Base-by-base conservation (phyloP, 768 basidiomycete species). In the Serendipita sp. region DNA sequence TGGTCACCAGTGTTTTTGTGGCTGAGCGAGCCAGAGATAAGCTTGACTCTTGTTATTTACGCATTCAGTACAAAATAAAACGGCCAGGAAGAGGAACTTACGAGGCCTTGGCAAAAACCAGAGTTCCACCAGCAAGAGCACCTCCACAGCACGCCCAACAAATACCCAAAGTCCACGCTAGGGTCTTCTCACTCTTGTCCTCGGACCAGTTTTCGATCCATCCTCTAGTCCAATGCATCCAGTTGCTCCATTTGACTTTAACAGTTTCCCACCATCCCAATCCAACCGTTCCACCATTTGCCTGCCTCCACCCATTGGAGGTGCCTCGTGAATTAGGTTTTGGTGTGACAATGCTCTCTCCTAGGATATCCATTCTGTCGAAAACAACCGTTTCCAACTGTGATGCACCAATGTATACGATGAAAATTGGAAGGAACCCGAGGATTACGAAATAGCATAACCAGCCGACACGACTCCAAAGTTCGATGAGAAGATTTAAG, bases 101-200 rank as follows among this genome's bases (percentile, higher is more conserved):
- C 85, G 80, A 82, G 28, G 85, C 78, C 70, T 84, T 87, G 3
- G 86, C 86, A 67, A 97, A 94, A 2, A 98, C 91, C 65, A 98
- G 78, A 73, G 85, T 88, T 46, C 85, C 85, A 3, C 94, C 95
- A 3, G 91, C 91, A 44, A 98, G 77, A 41, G 91, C 87, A 11
- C 94, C 94, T 38, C 94, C 93, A 64, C 85, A 85, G 67, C 92
- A 92, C 2, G 91, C 89, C 95, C 94, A 97, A 1, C 86, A 86
- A 60, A 98, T 91, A 13, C 93, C 94, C 51, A 94, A 79, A 32
- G 89, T 85, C 90, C 92, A 96, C 4, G 87, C 86, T 46, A 98
- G 78, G 64, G 85, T 85, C 69, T 82, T 87, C 71, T 98, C 94
- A 70, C 87, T 87, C 70, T 86, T 88, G 11, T 85, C 78, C 34